Evolutionary conservation across 192 early-diverging fungal species (phyloP).

Genomic region (Coemansia sp.): DNA sequence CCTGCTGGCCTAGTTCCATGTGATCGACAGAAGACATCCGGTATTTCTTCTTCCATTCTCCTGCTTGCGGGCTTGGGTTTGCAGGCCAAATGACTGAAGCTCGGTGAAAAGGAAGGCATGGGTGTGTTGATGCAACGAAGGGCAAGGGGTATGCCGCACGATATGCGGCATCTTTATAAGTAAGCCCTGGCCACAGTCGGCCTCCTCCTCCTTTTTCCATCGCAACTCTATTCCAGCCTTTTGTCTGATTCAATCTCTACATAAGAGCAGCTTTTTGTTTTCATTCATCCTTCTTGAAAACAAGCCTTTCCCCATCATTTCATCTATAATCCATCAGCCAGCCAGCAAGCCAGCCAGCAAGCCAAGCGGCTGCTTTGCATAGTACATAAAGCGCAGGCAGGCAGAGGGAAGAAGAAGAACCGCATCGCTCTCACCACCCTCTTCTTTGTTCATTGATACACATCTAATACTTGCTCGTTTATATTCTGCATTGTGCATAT

Average conservation of each 20-base stretch:
- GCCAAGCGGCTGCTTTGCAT: neutral
- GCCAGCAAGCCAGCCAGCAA: neutral
- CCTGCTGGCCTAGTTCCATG: too few relatives aligned
- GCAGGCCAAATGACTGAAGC: neutral
- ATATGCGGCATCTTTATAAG: neutral
- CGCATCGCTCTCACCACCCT: neutral
- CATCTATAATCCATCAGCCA: neutral
- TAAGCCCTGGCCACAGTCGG: neutral
- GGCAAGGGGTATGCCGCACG: neutral
- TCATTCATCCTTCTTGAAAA: neutral
- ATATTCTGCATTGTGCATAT: constrained; percentile 6
- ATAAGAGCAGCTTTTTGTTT: neutral
- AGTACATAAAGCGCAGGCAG: constrained; percentile 2
- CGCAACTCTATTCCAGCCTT: neutral
- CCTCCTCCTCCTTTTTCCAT: neutral
- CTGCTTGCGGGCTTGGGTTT: neutral
- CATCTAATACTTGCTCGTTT: neutral
- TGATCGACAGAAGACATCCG: too few relatives aligned
- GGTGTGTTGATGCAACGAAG: neutral
- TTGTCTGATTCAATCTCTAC: constrained; percentile 2
- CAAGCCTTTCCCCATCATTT: neutral
- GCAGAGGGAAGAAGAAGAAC: neutral
- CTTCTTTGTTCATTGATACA: constrained; percentile 11
- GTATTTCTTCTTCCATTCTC: neutral
- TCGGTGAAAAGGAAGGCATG: neutral